Conservation (phyloP, 2,329 filamentous ascomycete species). For the Emericellopsis atlantica region DNA sequence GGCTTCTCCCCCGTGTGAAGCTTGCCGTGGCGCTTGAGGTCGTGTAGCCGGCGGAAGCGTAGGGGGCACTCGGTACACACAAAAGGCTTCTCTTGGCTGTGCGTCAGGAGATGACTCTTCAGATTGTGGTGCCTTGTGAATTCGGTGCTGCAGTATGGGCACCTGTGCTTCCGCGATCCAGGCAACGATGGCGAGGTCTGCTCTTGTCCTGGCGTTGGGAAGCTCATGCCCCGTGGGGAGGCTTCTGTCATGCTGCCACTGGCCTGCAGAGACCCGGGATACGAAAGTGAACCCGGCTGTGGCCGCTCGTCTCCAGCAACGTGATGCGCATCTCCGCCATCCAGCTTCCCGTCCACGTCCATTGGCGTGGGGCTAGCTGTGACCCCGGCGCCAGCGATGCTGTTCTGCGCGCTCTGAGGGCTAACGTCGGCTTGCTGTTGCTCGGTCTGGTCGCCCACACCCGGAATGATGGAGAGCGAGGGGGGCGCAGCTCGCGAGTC, state of each 20-base stretch:
- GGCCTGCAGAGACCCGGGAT: slow-evolving; percentile 37
- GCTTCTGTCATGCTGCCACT: slow-evolving; percentile 28
- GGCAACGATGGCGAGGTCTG: slow-evolving; percentile 45
- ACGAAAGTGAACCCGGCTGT: slow-evolving; percentile 38
- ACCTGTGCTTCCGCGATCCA: slow-evolving; percentile 78
- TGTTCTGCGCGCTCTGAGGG: slow-evolving; percentile 27
- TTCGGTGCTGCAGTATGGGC: slow-evolving; percentile 89
- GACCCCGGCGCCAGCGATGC: slow-evolving; percentile 27
- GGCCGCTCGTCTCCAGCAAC: slow-evolving; percentile 36
- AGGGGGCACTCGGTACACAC: slow-evolving; percentile 88
- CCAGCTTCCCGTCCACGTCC: slow-evolving; percentile 35
- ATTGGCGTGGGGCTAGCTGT: slow-evolving; percentile 39
- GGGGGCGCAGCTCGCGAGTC: slow-evolving; percentile 20
- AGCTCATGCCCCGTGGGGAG: slow-evolving; percentile 39
- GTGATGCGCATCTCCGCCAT: slow-evolving; percentile 21
- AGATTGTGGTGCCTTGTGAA: slow-evolving; percentile 96
- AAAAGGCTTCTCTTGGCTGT: slow-evolving; percentile 97
- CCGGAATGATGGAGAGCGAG: slow-evolving; percentile 16
- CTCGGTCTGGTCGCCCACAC: slow-evolving; percentile 11
- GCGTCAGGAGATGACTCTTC: slow-evolving; percentile 92
- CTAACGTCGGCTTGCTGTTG: slow-evolving; percentile 25
- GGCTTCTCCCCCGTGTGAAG: slow-evolving; percentile 93
- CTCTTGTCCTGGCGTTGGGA: slow-evolving; percentile 35
- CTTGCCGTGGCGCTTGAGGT: slow-evolving; percentile 92
- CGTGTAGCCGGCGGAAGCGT: slow-evolving; percentile 83